These are phyloP conservation scores for Glycine tomentella DNA, from an alignment of 306 rosid species.

Conservation along the genomic window DNA sequence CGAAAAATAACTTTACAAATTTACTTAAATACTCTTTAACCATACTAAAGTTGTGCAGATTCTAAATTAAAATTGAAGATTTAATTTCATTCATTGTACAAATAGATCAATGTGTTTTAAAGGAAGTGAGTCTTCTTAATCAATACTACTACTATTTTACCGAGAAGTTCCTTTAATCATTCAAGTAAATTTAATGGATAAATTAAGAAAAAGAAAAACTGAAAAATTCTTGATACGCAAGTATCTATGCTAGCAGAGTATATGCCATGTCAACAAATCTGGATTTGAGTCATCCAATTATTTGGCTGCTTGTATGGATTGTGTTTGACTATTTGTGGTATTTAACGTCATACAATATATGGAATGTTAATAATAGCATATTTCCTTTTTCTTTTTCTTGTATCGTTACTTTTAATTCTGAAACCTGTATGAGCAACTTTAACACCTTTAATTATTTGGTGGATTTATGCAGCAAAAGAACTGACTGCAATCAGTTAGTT, in stretches of 20 bases:
- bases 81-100: no score
- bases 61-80: no score
- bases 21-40: slow-evolving; percentile 21
- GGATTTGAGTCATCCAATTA: slow-evolving; percentile 22
- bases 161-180: no score
- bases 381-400: no score
- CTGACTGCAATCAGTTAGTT: no score
- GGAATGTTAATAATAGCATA: slow-evolving; percentile 21
- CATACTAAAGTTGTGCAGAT: slow-evolving; percentile 7
- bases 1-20: slow-evolving; percentile 4
- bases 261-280: slow-evolving; percentile 15
- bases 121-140: no score
- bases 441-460: no score
- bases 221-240: not conserved
- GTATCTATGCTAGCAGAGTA: slow-evolving; percentile 20
- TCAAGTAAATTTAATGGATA: slow-evolving; percentile 30
- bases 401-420: no score
- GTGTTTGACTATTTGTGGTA: slow-evolving; percentile 17
- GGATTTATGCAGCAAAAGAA: no score
- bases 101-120: no score
- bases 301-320: slow-evolving; percentile 19
- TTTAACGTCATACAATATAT: slow-evolving; percentile 24
- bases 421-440: no score
- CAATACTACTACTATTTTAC: no score
- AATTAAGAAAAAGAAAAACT: not conserved